A percentile compares a stretch with the other conserved stretches of the same genome.
phyloP scores from a whole-genome alignment of 768 basidiomycete genomes.

The Kondoa malvinella region DNA sequence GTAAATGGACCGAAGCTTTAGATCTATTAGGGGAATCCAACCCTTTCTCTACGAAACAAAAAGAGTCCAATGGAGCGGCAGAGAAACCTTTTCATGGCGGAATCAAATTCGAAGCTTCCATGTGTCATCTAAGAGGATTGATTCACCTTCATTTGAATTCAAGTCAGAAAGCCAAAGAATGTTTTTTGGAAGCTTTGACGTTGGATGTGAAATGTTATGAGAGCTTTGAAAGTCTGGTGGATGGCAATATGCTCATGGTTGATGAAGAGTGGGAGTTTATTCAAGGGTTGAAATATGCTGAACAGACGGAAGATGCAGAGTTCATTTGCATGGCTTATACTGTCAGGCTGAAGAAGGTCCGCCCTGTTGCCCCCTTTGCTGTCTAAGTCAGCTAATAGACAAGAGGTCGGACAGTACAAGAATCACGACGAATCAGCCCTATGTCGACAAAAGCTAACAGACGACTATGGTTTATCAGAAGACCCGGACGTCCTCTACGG shows the following conservation, averaged over 20 bases:
- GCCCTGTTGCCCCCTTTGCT: conserved; percentile 10
- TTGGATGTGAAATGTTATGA: conserved; percentile 96
- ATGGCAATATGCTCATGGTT: conserved; percentile 86
- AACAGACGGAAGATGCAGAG: conserved; percentile 66
- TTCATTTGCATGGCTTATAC: conserved; percentile 89
- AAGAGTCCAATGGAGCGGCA: conserved; percentile 32
- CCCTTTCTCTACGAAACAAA: conserved; percentile 30
- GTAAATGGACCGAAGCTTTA: conserved; percentile 77
- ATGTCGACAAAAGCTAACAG: conserved; percentile 58
- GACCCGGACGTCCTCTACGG: conserved; percentile 85
- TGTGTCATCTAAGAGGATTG: conserved; percentile 83
- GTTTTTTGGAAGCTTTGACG: conserved; percentile 86
- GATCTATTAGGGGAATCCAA: conserved; percentile 87
- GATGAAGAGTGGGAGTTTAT: conserved; percentile 99
- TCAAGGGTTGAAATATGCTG: conserved; percentile 58
- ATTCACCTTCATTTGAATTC: conserved; percentile 88
- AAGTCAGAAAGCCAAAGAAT: conserved; percentile 74
- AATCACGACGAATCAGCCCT: conserved; percentile 64
- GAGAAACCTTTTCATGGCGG: conserved; percentile 62
- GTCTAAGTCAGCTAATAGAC: background rate
- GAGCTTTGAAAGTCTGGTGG: conserved; percentile 73
- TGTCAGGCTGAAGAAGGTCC: conserved; percentile 62
- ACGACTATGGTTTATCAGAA: conserved; percentile 66
- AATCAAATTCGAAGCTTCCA: conserved; percentile 96
- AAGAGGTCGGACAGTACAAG: conserved; percentile 48